These are phyloP conservation scores for Effrenium voratum DNA, from an alignment of 73 alveolate genomes.

Conservation along the genomic window DNA sequence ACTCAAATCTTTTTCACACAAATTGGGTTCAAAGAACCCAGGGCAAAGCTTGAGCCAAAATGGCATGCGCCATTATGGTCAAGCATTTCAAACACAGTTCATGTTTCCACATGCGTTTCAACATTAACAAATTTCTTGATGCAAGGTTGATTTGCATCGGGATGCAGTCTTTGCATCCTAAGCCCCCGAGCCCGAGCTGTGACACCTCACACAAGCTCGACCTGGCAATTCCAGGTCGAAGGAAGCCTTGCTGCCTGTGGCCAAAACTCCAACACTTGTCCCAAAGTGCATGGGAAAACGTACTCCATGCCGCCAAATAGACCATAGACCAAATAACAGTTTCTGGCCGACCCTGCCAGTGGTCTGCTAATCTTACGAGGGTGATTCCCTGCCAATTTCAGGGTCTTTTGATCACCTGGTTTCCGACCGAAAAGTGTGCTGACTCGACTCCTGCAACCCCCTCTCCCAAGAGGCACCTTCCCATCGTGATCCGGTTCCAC, in stretches of 20 bases:
- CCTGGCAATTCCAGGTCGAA: background rate
- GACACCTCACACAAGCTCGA: conserved; percentile 9
- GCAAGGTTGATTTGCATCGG: no score
- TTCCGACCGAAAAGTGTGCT: background rate
- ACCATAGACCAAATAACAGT: background rate
- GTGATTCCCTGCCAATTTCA: background rate
- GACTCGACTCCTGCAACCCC: background rate
- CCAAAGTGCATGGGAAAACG: background rate
- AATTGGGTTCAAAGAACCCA: no score
- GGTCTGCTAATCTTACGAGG: background rate
- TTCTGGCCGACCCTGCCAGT: background rate
- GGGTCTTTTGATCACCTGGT: background rate
- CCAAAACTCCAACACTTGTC: background rate
- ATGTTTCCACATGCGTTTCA: no score
- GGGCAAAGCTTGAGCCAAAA: no score
- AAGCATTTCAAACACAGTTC: no score
- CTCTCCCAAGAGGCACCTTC: background rate
- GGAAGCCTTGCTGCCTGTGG: background rate
- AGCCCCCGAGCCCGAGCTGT: no score
- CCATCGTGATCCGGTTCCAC: conserved; percentile 46
- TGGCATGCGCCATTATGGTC: no score
- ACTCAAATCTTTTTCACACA: no score
- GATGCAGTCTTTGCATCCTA: no score
- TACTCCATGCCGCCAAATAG: background rate
- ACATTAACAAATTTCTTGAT: no score